A percentile compares a stretch with the other conserved stretches of the same genome.
These are phyloP conservation scores for Agrostemma githago DNA, from an alignment of 148 eudicot species.

Conservation along the genomic window DNA sequence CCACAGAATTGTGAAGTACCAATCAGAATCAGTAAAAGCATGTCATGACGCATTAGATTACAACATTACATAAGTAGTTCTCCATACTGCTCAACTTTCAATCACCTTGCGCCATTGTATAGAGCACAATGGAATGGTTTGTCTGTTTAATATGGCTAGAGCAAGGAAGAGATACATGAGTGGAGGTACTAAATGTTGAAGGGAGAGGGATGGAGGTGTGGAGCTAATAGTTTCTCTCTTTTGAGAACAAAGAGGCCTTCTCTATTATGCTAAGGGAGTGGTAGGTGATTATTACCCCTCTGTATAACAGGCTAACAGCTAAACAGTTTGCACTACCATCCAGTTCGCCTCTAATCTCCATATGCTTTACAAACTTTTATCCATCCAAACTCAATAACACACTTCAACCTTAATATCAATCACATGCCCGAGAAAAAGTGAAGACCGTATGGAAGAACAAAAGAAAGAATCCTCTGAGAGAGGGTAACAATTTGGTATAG, in stretches of 20 bases:
- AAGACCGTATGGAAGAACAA: neutral
- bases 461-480: neutral
- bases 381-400: neutral
- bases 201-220: neutral
- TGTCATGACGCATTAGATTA: neutral
- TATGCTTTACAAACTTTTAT: neutral
- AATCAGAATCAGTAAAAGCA: conserved; percentile 18
- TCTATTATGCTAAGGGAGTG: conserved; percentile 4
- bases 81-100: neutral
- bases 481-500: neutral
- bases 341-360: neutral
- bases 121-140: neutral
- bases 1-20: conserved; percentile 6
- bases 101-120: neutral
- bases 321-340: neutral
- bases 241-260: neutral
- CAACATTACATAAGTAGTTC: neutral
- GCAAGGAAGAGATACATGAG: neutral
- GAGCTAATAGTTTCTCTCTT: neutral
- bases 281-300: neutral
- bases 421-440: neutral
- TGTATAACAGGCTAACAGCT: neutral
- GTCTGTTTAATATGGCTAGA: neutral
- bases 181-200: neutral
- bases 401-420: neutral